Conservation (phyloP, 768 basidiomycete genomes). For the Leccinum arenicola region DNA sequence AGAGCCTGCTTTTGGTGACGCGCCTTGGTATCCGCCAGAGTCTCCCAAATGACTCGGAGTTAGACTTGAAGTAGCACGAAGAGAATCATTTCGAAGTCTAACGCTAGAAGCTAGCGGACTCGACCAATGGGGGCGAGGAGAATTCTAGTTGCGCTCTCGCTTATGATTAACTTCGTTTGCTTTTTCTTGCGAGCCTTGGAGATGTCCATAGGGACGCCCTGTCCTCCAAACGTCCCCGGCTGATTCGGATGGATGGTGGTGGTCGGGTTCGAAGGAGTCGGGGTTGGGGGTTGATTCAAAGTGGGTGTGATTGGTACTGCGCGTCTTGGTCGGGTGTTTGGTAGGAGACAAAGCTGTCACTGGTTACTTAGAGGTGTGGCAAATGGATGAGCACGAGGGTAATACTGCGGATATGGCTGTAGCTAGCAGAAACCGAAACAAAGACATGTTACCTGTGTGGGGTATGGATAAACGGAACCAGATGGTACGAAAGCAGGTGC, state of each 20-base stretch:
- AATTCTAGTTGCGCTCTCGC: conserved; percentile 70
- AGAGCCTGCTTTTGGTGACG: conserved; percentile 1
- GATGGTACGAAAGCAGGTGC: conserved; percentile 78
- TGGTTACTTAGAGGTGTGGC: conserved; percentile 45
- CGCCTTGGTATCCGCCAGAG: conserved; percentile 8
- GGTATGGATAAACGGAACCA: conserved; percentile 59
- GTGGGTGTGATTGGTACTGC: too few relatives aligned
- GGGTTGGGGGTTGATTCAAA: too few relatives aligned
- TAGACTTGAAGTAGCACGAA: conserved; percentile 22
- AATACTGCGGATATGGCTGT: conserved; percentile 45
- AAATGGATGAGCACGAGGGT: conserved; percentile 58
- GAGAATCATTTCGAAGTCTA: conserved; percentile 6
- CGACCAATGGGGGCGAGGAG: conserved; percentile 59
- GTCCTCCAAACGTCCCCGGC: too few relatives aligned
- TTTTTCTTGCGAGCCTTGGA: conserved; percentile 16
- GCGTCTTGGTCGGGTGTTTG: conserved; percentile 73
- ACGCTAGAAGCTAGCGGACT: conserved; percentile 15
- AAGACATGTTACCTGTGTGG: conserved; percentile 46
- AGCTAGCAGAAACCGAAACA: not conserved
- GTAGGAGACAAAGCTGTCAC: conserved; percentile 87
- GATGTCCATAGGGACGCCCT: too few relatives aligned
- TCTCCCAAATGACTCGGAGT: conserved; percentile 6
- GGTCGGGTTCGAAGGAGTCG: too few relatives aligned
- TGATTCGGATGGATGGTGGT: too few relatives aligned
- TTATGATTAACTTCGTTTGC: conserved; percentile 39